Conservation (phyloP, 345 rosid genomes). For the Populus simonii region DNA sequence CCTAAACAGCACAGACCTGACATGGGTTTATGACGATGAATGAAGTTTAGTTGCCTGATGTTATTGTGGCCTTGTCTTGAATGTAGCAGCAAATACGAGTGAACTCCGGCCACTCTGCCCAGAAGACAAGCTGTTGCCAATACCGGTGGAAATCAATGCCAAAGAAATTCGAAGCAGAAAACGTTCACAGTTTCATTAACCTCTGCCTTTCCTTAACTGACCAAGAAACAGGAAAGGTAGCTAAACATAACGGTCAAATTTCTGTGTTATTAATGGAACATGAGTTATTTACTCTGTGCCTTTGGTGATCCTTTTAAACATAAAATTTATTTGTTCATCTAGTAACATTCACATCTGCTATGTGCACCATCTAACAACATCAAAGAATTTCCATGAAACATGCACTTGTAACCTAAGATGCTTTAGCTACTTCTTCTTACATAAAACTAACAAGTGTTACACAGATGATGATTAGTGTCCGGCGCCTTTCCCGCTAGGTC, state of each 20-base stretch:
- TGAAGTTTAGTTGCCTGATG: not conserved
- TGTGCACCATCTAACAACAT: slow-evolving; percentile 14
- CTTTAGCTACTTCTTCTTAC: not conserved
- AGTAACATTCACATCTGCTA: not conserved
- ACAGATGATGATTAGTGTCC: slow-evolving; percentile 45
- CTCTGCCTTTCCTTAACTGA: too few species aligned
- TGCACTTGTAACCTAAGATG: not conserved
- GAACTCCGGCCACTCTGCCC: not conserved
- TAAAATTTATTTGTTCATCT: not conserved
- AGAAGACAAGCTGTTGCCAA: not conserved
- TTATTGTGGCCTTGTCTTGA: not conserved
- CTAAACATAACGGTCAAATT: not conserved
- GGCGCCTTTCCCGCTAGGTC: slow-evolving; percentile 79
- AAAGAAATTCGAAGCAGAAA: not conserved
- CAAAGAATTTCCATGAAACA: slow-evolving; percentile 19
- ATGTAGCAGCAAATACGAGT: not conserved
- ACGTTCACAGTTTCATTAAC: not conserved
- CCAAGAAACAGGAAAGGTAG: not conserved
- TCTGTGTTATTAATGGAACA: not conserved
- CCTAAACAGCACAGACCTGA: too few species aligned
- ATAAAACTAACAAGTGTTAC: not conserved
- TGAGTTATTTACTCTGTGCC: not conserved
- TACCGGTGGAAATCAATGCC: not conserved
- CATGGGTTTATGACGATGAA: not conserved
- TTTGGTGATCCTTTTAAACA: not conserved